phyloP scores from a whole-genome alignment of 805 yeast genomes.

The Kuraishia borneana region DNA sequence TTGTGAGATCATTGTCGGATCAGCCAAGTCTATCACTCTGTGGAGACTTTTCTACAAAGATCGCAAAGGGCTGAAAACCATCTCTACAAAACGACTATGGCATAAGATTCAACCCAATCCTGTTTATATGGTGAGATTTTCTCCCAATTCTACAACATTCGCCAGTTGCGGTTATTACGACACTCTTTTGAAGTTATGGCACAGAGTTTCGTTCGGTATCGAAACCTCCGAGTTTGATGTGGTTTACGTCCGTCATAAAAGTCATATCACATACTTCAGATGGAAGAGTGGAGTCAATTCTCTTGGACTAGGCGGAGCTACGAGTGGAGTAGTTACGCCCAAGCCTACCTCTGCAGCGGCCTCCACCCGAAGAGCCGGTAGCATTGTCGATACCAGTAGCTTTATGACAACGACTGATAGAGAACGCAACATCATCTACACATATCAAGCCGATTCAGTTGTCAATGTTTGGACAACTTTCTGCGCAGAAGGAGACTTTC shows the following conservation, averaged over 20 bases:
- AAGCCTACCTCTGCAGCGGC: neutral
- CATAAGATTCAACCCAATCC: slow-evolving; percentile 46
- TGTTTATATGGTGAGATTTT: slow-evolving; percentile 41
- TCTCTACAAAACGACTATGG: slow-evolving; percentile 27
- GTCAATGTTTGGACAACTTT: slow-evolving; percentile 63
- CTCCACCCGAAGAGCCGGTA: neutral
- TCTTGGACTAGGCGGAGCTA: neutral
- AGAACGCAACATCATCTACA: slow-evolving; percentile 42
- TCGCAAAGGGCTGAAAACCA: slow-evolving; percentile 7
- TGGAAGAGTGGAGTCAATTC: slow-evolving; percentile 28
- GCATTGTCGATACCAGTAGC: slow-evolving; percentile 8
- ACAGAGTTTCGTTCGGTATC: slow-evolving; percentile 56
- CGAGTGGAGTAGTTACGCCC: slow-evolving; percentile 4
- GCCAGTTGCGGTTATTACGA: slow-evolving; percentile 58
- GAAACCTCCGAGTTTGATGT: slow-evolving; percentile 58
- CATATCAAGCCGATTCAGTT: slow-evolving; percentile 47
- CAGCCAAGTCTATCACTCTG: slow-evolving; percentile 35
- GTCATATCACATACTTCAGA: slow-evolving; percentile 40
- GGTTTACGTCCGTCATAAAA: slow-evolving; percentile 54
- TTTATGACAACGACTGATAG: slow-evolving; percentile 22
- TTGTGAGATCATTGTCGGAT: slow-evolving; percentile 53
- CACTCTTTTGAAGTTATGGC: slow-evolving; percentile 66
- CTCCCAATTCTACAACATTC: slow-evolving; percentile 59
- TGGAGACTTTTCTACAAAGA: slow-evolving; percentile 31
- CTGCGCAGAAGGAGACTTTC: slow-evolving; percentile 46